Conservation (phyloP, 192 early-diverging fungal species). For the Linnemannia exigua region DNA sequence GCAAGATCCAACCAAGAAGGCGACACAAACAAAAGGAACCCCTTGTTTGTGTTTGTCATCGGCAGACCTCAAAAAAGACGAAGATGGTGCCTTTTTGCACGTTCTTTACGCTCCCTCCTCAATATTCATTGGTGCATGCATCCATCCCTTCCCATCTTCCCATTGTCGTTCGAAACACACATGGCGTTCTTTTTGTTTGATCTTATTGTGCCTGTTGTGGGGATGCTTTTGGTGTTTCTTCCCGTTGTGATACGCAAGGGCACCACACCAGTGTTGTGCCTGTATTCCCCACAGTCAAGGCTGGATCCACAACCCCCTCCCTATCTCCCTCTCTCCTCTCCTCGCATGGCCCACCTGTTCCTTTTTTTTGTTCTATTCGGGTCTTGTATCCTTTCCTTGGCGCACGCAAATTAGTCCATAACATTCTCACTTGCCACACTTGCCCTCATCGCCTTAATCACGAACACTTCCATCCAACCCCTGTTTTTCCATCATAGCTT, state of each 20-base stretch:
- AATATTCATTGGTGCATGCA: no score
- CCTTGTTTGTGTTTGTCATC: neutral
- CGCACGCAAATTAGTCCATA: neutral
- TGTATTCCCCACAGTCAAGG: no score
- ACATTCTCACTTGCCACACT: neutral
- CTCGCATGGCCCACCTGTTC: neutral
- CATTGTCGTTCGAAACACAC: no score
- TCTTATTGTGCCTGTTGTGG: no score
- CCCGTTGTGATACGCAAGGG: no score
- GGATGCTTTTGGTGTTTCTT: no score
- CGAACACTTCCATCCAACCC: neutral
- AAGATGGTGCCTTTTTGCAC: neutral
- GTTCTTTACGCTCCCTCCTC: neutral
- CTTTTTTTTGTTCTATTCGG: neutral
- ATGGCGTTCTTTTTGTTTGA: no score
- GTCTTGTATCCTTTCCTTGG: neutral
- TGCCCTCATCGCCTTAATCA: neutral
- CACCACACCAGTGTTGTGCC: no score
- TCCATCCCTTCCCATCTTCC: no score
- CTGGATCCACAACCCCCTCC: neutral
- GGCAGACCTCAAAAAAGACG: neutral
- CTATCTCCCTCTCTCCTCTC: neutral
- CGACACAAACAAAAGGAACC: neutral
- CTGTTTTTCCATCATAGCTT: slow-evolving; percentile 3
- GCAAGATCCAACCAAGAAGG: neutral